Percentiles rank a stretch among this genome's conserved stretches.
Conservation (phyloP, 257 asterid genomes). For the Solanum peruvianum region DNA sequence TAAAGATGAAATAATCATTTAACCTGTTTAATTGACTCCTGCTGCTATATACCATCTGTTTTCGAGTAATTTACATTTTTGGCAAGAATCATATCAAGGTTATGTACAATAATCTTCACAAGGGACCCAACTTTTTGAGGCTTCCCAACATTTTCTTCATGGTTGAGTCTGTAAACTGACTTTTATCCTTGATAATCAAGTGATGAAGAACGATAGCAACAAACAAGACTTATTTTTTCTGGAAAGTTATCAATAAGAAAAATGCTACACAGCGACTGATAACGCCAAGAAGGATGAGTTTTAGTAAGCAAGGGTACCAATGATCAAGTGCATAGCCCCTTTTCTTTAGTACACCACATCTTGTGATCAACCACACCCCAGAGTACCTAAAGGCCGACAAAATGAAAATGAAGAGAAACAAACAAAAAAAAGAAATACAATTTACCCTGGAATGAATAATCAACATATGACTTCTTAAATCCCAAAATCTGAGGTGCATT, state of each 20-base stretch:
- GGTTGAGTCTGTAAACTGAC: background rate
- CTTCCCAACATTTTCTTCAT: background rate
- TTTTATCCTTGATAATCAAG: background rate
- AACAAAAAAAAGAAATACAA: background rate
- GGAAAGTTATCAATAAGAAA: constrained; percentile 71
- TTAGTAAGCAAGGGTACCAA: constrained; percentile 51
- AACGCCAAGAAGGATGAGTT: constrained; percentile 49
- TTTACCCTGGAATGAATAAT: background rate
- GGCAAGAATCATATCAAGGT: background rate
- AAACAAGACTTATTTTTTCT: constrained; percentile 44
- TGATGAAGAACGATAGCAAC: background rate
- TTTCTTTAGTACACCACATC: constrained; percentile 62
- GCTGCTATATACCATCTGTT: background rate
- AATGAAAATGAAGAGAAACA: background rate
- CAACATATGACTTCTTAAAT: background rate
- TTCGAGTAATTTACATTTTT: background rate
- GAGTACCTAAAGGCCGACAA: constrained; percentile 41
- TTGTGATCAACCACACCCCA: constrained; percentile 86
- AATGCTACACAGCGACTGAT: constrained; percentile 58
- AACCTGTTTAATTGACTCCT: background rate
- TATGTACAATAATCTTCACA: background rate
- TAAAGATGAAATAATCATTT: background rate
- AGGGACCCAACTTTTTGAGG: background rate
- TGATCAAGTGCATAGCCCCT: constrained; percentile 50
- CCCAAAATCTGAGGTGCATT: background rate